Evolutionary conservation across 257 asterid species (phyloP).

Genomic region (Plantago major): DNA sequence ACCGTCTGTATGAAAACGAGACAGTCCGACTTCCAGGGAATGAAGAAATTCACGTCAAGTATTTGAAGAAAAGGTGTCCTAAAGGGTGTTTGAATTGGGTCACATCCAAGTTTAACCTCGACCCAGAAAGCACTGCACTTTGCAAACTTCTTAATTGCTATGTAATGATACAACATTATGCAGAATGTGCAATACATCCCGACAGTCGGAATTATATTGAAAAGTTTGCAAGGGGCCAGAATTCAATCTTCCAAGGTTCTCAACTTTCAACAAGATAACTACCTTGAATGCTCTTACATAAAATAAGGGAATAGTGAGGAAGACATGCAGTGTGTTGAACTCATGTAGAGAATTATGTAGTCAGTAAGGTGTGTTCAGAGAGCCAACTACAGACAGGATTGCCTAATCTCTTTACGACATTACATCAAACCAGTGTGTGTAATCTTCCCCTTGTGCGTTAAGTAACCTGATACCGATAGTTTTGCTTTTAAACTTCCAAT

Average conservation of each 20-base stretch:
- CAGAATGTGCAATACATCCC: constrained; percentile 28
- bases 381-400: no score
- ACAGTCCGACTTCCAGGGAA: constrained; percentile 5
- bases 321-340: not conserved
- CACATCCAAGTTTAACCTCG: constrained; percentile 10
- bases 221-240: constrained; percentile 14
- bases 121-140: constrained; percentile 21
- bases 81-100: constrained; percentile 1
- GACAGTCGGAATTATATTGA: no score
- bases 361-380: no score
- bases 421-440: not conserved
- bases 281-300: no score
- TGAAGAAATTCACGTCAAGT: constrained; percentile 10
- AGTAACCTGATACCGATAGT: not conserved
- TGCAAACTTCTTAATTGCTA: constrained; percentile 18
- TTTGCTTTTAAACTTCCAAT: not conserved
- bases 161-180: constrained; percentile 31
- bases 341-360: no score
- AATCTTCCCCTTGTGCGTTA: not conserved
- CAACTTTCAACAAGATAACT: no score
- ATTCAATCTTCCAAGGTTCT: not conserved
- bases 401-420: no score
- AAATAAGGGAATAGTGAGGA: not conserved
- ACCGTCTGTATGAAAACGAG: constrained; percentile 10
- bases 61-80: constrained; percentile 26